These are phyloP conservation scores for Whalleya microplaca DNA, from an alignment of 2,329 filamentous ascomycete species.

Conservation along the genomic window DNA sequence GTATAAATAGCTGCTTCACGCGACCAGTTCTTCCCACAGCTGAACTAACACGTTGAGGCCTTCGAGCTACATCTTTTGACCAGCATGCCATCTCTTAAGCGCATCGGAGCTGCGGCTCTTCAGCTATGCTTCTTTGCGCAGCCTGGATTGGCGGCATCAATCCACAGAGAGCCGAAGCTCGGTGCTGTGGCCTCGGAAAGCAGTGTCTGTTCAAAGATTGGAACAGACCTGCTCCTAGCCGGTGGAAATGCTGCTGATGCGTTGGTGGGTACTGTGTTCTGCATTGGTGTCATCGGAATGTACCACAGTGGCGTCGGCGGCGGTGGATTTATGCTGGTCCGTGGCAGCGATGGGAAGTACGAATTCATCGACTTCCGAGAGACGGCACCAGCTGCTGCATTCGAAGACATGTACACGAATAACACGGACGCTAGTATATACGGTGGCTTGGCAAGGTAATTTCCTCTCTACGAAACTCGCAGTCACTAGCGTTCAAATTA, in stretches of 20 bases:
- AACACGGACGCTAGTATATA: conserved; percentile 65
- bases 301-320: conserved; percentile 85
- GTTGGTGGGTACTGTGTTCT: conserved; percentile 73
- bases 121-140: conserved; percentile 26
- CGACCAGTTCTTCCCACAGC: neutral
- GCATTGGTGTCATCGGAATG: conserved; percentile 75
- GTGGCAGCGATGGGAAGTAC: conserved; percentile 71
- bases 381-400: conserved; percentile 78
- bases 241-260: conserved; percentile 77
- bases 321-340: conserved; percentile 87
- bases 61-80: neutral
- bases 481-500: neutral
- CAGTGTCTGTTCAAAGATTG: conserved; percentile 69
- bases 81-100: conserved; percentile 30
- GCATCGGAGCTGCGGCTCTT: conserved; percentile 24
- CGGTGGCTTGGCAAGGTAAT: conserved; percentile 73
- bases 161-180: conserved; percentile 26
- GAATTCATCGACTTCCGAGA: conserved; percentile 88
- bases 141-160: conserved; percentile 21
- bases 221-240: conserved; percentile 61
- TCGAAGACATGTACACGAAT: conserved; percentile 79
- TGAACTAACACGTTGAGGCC: conserved; percentile 1
- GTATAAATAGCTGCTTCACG: neutral
- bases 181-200: conserved; percentile 76
- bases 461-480: conserved; percentile 40